phyloP scores from a whole-genome alignment of 768 basidiomycete genomes.

The Serendipita indica region DNA sequence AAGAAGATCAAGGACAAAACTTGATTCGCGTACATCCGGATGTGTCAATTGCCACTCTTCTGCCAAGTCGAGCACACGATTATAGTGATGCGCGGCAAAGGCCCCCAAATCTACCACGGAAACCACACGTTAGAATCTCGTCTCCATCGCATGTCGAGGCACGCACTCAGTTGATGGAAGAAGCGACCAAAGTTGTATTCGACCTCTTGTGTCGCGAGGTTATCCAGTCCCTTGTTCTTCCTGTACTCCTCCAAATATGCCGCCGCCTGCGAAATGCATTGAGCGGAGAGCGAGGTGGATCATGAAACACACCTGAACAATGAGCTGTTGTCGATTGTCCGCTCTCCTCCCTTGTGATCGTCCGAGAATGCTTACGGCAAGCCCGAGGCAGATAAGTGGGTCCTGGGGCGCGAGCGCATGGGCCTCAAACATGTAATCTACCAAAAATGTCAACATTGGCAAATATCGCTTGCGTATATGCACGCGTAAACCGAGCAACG shows the following conservation, averaged over 20 bases:
- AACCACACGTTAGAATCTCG: not conserved
- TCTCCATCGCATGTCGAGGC: not conserved
- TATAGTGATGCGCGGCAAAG: constrained; percentile 75
- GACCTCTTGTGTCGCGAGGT: constrained; percentile 46
- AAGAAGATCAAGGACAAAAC: not conserved
- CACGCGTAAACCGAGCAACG: constrained; percentile 24
- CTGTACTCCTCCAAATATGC: constrained; percentile 77
- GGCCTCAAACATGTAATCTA: constrained; percentile 82
- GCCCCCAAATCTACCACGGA: constrained; percentile 49
- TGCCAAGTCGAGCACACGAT: constrained; percentile 51
- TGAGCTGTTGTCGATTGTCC: constrained; percentile 83
- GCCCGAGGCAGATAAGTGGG: constrained; percentile 67
- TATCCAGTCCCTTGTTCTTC: constrained; percentile 34
- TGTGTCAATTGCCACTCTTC: constrained; percentile 27
- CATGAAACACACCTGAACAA: constrained; percentile 42
- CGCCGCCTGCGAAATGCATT: constrained; percentile 47
- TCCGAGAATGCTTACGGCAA: constrained; percentile 76
- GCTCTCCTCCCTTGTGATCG: constrained; percentile 87
- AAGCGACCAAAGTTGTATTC: constrained; percentile 87
- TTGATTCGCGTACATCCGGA: constrained; percentile 20
- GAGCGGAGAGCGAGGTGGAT: not conserved
- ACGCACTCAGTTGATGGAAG: constrained; percentile 82
- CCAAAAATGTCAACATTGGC: not conserved
- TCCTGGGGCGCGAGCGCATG: constrained; percentile 74
- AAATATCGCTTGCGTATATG: not conserved